These are phyloP conservation scores for Afroboletus lepidellus DNA, from an alignment of 1,284 basidiomycete species.

Conservation along the genomic window DNA sequence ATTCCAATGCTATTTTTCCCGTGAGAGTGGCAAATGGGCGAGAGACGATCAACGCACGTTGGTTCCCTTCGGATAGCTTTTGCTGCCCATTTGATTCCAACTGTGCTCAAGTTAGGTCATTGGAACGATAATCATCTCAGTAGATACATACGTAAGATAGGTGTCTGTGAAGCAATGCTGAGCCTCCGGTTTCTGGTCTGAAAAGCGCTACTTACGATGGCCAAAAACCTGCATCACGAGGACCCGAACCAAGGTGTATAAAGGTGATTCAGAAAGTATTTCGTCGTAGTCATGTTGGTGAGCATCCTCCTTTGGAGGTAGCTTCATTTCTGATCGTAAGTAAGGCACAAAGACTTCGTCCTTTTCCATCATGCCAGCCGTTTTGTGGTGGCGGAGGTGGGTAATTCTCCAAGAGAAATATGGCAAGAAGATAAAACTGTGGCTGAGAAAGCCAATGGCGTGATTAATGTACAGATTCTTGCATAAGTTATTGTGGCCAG, in stretches of 20 bases:
- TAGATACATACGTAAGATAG: background rate
- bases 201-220: background rate
- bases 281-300: conserved; percentile 1
- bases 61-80: background rate
- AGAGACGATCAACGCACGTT: background rate
- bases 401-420: conserved; percentile 4
- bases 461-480: background rate
- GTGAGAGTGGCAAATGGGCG: background rate
- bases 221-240: conserved; percentile 2
- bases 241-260: background rate
- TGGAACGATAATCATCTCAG: background rate
- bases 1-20: conserved; percentile 1
- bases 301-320: conserved; percentile 1
- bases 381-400: conserved; percentile 1
- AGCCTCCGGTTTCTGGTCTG: background rate
- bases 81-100: conserved; percentile 4
- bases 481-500: conserved; percentile 1
- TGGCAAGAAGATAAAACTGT: conserved; percentile 4
- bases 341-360: conserved; percentile 1
- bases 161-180: background rate
- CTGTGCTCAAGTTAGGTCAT: background rate
- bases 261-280: conserved; percentile 3
- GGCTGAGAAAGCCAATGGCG: conserved; percentile 1
- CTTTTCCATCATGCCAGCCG: background rate
- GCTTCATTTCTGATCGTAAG: background rate